Conservation (phyloP, 2,329 filamentous ascomycete species). For the Xylariomycetidae sp. region DNA sequence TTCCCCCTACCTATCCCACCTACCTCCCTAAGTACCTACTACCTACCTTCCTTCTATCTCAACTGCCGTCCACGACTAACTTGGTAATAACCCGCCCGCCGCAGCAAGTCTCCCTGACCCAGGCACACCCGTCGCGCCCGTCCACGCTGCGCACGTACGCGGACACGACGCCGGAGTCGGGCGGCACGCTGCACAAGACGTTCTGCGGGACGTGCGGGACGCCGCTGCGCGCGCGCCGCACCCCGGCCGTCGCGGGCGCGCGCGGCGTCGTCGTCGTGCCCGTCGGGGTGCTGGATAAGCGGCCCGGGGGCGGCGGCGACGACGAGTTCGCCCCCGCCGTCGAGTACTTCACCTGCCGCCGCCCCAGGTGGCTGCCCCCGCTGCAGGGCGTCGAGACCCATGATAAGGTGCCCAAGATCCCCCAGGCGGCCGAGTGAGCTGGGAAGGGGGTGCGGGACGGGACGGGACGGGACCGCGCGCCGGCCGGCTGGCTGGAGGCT, state of each 20-base stretch:
- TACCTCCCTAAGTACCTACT: neutral
- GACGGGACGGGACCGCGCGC: too few species aligned
- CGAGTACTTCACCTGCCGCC: too few species aligned
- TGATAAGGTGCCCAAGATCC: too few species aligned
- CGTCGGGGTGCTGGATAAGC: constrained; percentile 19
- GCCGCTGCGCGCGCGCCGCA: constrained; percentile 6
- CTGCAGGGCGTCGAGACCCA: too few species aligned
- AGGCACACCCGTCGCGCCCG: constrained; percentile 11
- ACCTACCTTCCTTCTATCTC: neutral
- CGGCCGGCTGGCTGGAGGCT: too few species aligned
- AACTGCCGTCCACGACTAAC: neutral
- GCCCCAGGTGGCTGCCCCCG: too few species aligned
- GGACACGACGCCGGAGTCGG: constrained; percentile 14
- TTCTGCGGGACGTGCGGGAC: constrained; percentile 20
- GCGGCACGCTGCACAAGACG: constrained; percentile 10
- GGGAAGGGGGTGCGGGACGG: too few species aligned
- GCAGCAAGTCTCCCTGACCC: constrained; percentile 15
- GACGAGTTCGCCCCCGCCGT: too few species aligned
- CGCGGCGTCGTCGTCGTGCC: constrained; percentile 7
- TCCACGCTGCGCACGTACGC: constrained; percentile 11
- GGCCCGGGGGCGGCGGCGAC: constrained; percentile 8
- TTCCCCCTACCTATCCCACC: neutral
- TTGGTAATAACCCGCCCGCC: neutral
- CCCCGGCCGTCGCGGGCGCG: neutral
- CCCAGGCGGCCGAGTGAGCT: too few species aligned